A percentile compares a stretch with the other conserved stretches of the same genome.
Evolutionary conservation across 1,284 basidiomycete genomes (phyloP).

Genomic region (Nidula niveotomentosa): DNA sequence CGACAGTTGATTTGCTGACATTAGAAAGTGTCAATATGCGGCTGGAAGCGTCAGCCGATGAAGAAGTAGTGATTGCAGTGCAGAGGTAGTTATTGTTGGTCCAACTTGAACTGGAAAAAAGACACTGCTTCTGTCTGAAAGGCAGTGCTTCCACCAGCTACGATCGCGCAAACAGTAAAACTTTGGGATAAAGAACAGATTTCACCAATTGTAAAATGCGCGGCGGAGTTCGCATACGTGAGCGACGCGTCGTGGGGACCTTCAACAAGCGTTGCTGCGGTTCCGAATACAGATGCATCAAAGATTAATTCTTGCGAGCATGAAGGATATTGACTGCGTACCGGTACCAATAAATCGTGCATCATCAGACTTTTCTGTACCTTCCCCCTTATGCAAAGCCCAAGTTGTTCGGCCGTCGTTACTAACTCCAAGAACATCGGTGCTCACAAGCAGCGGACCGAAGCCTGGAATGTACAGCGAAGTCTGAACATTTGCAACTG

Average conservation of each 20-base stretch:
- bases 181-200: constrained; percentile 14
- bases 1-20: too few relatives aligned
- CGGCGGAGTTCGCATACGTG: constrained; percentile 14
- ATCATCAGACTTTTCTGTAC: constrained; percentile 29
- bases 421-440: constrained; percentile 36
- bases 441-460: constrained; percentile 41
- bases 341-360: constrained; percentile 35
- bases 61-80: background rate
- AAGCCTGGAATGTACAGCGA: constrained; percentile 45
- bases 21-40: background rate
- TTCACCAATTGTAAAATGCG: constrained; percentile 14
- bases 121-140: constrained; percentile 15
- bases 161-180: constrained; percentile 16
- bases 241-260: constrained; percentile 15
- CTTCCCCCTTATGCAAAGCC: constrained; percentile 32
- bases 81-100: background rate
- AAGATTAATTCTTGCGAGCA: too few relatives aligned
- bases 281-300: background rate
- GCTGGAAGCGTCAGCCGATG: background rate
- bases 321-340: constrained; percentile 14
- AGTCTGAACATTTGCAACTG: constrained; percentile 14
- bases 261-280: constrained; percentile 16
- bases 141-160: constrained; percentile 13
- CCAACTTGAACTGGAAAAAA: constrained; percentile 10
- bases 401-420: constrained; percentile 41